phyloP scores from a whole-genome alignment of 192 early-diverging fungal genomes.

The Podila epicladia region DNA sequence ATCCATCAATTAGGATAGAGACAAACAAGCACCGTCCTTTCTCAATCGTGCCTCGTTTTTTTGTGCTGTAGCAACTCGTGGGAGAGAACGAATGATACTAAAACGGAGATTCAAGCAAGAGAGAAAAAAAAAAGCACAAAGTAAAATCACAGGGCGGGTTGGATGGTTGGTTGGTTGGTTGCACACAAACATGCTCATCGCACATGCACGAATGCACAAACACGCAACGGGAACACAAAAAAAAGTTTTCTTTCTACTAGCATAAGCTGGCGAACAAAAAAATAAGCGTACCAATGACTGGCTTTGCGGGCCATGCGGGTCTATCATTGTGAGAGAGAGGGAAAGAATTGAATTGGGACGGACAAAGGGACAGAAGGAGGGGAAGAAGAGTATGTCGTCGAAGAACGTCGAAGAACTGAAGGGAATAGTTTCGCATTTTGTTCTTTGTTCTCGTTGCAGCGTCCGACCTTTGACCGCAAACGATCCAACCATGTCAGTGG shows the following conservation, averaged over 20 bases:
- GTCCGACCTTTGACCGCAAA: too few relatives aligned
- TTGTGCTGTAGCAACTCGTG: neutral
- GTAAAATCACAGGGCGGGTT: neutral
- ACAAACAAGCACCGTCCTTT: too few relatives aligned
- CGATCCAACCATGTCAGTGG: too few relatives aligned
- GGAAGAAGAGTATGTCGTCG: neutral
- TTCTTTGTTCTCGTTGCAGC: too few relatives aligned
- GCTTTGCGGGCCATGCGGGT: constrained; percentile 1
- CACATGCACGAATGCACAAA: too few relatives aligned
- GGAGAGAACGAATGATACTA: neutral
- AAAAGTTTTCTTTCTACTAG: neutral
- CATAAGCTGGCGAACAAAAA: neutral
- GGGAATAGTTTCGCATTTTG: neutral
- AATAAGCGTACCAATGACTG: constrained; percentile 22
- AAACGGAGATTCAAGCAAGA: constrained; percentile 1
- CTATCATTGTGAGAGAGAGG: too few relatives aligned
- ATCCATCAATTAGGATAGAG: too few relatives aligned
- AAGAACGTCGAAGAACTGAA: neutral
- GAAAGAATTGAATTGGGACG: too few relatives aligned
- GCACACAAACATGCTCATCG: too few relatives aligned
- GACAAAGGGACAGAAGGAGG: neutral
- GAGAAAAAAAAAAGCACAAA: neutral
- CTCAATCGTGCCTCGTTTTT: neutral
- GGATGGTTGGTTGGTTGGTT: too few relatives aligned
- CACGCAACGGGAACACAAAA: neutral